phyloP scores from a whole-genome alignment of 306 rosid species.

The Rubus parviflorus region DNA sequence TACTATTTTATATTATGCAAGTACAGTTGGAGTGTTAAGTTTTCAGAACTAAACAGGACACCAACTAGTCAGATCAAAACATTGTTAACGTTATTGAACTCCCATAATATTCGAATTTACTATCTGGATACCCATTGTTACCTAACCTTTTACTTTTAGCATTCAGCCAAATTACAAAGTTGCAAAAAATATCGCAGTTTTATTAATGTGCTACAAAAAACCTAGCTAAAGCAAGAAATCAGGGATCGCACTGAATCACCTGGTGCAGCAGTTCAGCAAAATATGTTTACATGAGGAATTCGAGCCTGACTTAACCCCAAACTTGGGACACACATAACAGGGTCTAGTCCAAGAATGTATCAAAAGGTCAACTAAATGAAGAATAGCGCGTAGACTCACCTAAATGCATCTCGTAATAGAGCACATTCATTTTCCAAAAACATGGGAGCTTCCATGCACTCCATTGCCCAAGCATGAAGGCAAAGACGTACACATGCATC shows the following conservation, averaged over 20 bases:
- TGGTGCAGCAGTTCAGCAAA: background rate
- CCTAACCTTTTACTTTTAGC: background rate
- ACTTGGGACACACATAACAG: background rate
- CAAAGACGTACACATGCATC: conserved; percentile 97
- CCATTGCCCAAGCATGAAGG: conserved; percentile 99
- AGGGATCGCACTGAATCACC: background rate
- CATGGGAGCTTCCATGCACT: conserved; percentile 97
- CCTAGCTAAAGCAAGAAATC: background rate
- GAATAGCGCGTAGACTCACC: conserved; percentile 51
- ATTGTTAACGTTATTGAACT: background rate
- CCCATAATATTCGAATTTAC: background rate
- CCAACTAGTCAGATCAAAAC: background rate
- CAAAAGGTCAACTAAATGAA: background rate
- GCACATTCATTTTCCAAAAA: conserved; percentile 95
- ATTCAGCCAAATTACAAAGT: background rate
- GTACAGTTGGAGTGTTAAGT: background rate
- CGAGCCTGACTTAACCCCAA: background rate
- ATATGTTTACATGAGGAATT: background rate
- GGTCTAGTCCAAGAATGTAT: background rate
- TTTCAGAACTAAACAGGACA: background rate
- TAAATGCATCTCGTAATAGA: conserved; percentile 77
- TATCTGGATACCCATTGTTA: background rate
- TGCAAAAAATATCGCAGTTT: background rate
- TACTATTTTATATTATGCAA: background rate
- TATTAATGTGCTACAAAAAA: background rate